Evolutionary conservation across 345 rosid genomes (phyloP), one percentile per base, ranked within the genome.

Genomic region (Corymbia maculata): DNA sequence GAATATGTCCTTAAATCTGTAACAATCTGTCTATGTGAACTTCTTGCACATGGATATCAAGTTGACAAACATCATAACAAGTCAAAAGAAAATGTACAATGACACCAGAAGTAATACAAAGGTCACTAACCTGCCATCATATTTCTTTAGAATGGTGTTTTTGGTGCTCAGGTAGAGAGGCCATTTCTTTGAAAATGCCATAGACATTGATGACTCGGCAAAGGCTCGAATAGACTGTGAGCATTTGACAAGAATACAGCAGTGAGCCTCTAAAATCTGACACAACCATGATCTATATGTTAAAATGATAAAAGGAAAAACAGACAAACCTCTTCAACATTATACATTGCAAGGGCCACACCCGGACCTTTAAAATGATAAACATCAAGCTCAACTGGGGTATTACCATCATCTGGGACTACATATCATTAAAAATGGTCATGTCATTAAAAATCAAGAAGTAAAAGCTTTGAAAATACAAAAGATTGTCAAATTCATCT

Each of bases 121-220:
- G 89, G 55, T 90, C 68, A 88, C 88, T 85, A 90, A 96, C 99
- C 99, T 97, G 94, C 99, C 99, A 92, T 98, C 99, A 88, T 98
- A 98, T 91, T 95, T 98, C 93, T 98, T 98, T 86, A 98, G 93
- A 90, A 98, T 98, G 85, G 99, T 98, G 94, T 98, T 98, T 91
- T 98, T 98, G 86, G 99, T 95, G 94, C 99, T 98, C 92, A 98
- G 91, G 93, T 98, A 98, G 61, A 98, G 93, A 85, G 99, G 99
- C 99, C 97, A 97, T 91, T 96, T 97, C 93, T 98, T 98, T 36
- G 95, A 89, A 89, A 94, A 92, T 79, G 99, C 98, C 92, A 95
- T 89, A 11, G 96, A 88, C 99, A 98, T 95, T 86, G 99, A 98
- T 87, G 99, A 95, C 93, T 98, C 97, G 32, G 98, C 99, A 94